Conservation (phyloP, 768 basidiomycete genomes). For the Agaricus blazei region DNA sequence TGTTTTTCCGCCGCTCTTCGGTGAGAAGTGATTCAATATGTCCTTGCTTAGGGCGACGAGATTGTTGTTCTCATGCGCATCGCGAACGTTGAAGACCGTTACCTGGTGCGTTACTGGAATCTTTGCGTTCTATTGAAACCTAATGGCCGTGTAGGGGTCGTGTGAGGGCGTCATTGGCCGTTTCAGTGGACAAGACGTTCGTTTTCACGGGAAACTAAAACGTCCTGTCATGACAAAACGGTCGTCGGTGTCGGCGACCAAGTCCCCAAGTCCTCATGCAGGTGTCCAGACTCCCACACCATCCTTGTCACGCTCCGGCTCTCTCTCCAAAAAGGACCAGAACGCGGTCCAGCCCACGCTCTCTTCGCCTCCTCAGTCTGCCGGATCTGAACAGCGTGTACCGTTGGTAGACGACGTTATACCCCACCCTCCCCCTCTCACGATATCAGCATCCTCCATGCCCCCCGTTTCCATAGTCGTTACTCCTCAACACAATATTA, state of each 20-base stretch:
- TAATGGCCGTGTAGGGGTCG: conserved; percentile 49
- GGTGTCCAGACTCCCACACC: conserved; percentile 1
- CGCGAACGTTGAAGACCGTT: conserved; percentile 44
- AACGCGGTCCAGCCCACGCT: too few species aligned
- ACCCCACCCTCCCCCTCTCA: background rate
- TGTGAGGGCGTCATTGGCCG: conserved; percentile 86
- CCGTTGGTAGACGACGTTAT: background rate
- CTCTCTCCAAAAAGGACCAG: conserved; percentile 5
- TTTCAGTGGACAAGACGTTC: conserved; percentile 60
- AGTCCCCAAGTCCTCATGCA: conserved; percentile 8
- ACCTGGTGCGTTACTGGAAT: conserved; percentile 41
- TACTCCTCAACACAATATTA: background rate
- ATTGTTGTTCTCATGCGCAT: conserved; percentile 76
- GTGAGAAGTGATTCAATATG: background rate
- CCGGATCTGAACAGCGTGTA: background rate
- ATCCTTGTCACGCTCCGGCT: background rate
- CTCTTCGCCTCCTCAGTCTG: background rate
- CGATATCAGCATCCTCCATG: conserved; percentile 9
- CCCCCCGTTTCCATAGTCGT: background rate
- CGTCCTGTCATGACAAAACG: conserved; percentile 76
- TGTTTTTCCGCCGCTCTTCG: conserved; percentile 16
- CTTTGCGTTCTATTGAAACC: background rate
- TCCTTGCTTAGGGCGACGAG: conserved; percentile 58
- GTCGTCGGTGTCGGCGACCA: conserved; percentile 30
- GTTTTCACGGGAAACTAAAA: conserved; percentile 72